Percentiles rank a stretch among this genome's conserved stretches.
Conservation (phyloP, 305 asterid species). For the Solanum hybrid region DNA sequence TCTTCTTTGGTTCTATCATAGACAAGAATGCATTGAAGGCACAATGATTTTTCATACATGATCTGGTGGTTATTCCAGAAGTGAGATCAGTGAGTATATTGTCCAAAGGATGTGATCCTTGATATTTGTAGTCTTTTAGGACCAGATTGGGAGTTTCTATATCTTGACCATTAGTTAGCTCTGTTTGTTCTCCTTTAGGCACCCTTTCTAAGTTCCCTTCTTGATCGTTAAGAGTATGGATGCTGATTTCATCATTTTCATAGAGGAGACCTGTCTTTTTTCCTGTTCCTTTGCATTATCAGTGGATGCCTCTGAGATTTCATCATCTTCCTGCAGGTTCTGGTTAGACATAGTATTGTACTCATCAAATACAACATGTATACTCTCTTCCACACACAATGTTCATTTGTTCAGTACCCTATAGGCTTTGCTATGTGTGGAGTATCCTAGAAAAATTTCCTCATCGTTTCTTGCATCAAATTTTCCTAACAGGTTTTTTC, state of each 20-base stretch:
- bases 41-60: background rate
- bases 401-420: background rate
- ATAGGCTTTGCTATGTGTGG: background rate
- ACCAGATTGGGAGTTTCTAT: background rate
- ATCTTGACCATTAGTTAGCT: background rate
- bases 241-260: background rate
- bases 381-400: background rate
- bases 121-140: background rate
- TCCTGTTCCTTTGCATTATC: background rate
- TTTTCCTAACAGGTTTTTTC: background rate
- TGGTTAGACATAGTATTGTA: background rate
- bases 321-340: background rate
- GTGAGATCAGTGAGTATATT: background rate
- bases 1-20: background rate
- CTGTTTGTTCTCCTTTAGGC: background rate
- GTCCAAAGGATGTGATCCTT: background rate
- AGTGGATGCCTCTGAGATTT: background rate
- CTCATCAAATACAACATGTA: background rate
- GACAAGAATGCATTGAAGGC: background rate
- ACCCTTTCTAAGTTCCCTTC: background rate
- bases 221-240: background rate
- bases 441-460: background rate
- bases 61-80: background rate
- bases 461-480: background rate
- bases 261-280: background rate